Evolutionary conservation across 129 eudicot species (phyloP), one percentile per base, ranked within the genome.

Genomic region (Gnaphalium uliginosum): DNA sequence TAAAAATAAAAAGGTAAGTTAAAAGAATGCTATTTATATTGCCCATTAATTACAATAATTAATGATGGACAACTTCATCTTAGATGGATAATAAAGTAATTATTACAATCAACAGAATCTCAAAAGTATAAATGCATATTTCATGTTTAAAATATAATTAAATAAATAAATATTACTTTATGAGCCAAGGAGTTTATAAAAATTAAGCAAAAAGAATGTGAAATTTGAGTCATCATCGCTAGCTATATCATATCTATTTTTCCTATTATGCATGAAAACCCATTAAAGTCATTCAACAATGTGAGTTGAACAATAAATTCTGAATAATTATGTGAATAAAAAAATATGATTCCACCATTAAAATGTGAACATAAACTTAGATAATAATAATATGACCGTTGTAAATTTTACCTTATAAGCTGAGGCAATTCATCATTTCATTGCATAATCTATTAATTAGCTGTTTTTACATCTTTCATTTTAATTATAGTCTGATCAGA

Each of bases 221-320:
- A 46, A 46, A 46, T 14, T 2, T 46, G 5, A 46, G 18, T 13
- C n/a, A 46, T 46, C 53, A 46, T 46, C 18, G 4, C n/a, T 46
- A 46, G 53, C n/a, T 14, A 46, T 46, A 41, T 35, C 41, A 35
- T 35, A 2, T 10, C 46, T 46, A 46, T 46, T 46, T 46, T 46
- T 14, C 53, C 53, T 46, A 14, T 46, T 46, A 43, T 13, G 17
- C 24, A 7, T 57, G 25, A 56, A 56, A 56, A 39, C 4, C 10
- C 22, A 21, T 54, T 56, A 56, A 57, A 57, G 25, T 57, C 4
- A 5, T 14, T 67, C 57, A 68, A 22, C 48, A 68, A 37, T 22
- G 21, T 41, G 11, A 66, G 57, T 41, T 68, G 72, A 68, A 68
- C 72, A 21, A 68, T 68, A 22, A 35, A 68, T 68, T 68, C 13